These are phyloP conservation scores for Tarenaya hassleriana DNA, from an alignment of 345 rosid genomes.

Conservation along the genomic window DNA sequence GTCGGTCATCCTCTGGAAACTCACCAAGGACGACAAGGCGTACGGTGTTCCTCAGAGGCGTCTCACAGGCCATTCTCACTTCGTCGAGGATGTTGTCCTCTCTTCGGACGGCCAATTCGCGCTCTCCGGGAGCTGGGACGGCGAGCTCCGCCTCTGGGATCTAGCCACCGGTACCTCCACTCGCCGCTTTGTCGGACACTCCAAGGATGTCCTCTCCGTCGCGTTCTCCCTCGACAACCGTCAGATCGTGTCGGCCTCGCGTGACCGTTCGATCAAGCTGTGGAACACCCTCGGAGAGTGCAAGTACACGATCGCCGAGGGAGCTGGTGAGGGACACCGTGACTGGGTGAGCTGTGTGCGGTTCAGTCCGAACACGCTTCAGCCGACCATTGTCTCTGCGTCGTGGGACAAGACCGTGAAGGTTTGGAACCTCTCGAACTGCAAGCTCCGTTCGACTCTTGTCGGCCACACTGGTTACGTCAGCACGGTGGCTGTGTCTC, in stretches of 20 bases:
- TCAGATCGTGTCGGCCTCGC: constrained; percentile 77
- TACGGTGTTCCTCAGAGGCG: constrained; percentile 67
- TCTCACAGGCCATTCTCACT: constrained; percentile 75
- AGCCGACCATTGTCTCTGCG: constrained; percentile 67
- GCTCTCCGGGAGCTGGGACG: constrained; percentile 79
- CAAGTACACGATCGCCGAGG: constrained; percentile 73
- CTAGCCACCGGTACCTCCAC: constrained; percentile 49
- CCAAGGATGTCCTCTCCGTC: constrained; percentile 71
- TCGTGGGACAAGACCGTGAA: constrained; percentile 60
- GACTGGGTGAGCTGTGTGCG: constrained; percentile 85
- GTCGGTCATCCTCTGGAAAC: constrained; percentile 67
- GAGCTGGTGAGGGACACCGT: constrained; percentile 38
- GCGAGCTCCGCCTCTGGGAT: constrained; percentile 87
- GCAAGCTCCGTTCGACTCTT: constrained; percentile 43
- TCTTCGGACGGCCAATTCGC: constrained; percentile 81
- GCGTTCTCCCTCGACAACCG: constrained; percentile 78
- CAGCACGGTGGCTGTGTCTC: constrained; percentile 53
- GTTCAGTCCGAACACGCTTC: constrained; percentile 54
- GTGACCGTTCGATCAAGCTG: constrained; percentile 62
- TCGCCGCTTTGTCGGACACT: constrained; percentile 70
- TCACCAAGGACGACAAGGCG: constrained; percentile 57
- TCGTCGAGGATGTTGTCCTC: constrained; percentile 72
- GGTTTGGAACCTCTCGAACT: constrained; percentile 62
- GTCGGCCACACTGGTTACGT: constrained; percentile 46
- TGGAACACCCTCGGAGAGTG: constrained; percentile 85